Percentiles rank a stretch among this genome's conserved stretches.
phyloP scores from a whole-genome alignment of 148 eudicot genomes.

The Pouteria glomerata region DNA sequence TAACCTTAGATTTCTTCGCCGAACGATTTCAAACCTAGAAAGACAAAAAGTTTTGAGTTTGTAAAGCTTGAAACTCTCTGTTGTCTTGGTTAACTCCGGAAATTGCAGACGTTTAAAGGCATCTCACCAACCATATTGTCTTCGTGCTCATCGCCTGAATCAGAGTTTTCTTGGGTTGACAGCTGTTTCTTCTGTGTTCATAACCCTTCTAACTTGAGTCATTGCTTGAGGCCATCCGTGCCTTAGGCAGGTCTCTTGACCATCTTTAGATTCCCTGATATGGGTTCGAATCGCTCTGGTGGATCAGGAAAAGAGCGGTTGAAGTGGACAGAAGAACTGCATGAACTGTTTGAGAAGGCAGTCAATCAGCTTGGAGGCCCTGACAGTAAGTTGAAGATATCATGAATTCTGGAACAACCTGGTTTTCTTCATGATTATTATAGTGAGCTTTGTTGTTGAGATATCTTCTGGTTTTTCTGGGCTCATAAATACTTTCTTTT shows the following conservation, averaged over 20 bases:
- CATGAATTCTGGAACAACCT: neutral
- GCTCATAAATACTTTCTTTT: neutral
- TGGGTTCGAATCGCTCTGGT: constrained; percentile 29
- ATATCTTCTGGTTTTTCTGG: neutral
- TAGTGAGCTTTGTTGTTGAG: neutral
- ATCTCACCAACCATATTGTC: constrained; percentile 26
- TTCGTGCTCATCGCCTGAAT: constrained; percentile 27
- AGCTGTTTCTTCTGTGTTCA: constrained; percentile 9
- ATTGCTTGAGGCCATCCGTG: constrained; percentile 4
- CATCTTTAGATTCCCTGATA: constrained; percentile 13
- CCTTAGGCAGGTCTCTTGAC: constrained; percentile 9
- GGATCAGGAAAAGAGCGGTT: constrained; percentile 33
- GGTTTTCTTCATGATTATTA: neutral
- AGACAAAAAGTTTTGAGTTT: constrained; percentile 15
- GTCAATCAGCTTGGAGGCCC: constrained; percentile 51
- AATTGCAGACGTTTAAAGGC: constrained; percentile 21
- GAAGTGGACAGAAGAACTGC: constrained; percentile 42
- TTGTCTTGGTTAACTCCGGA: constrained; percentile 15
- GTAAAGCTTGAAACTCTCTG: constrained; percentile 20
- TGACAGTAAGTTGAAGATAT: constrained; percentile 28
- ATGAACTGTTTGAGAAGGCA: constrained; percentile 40
- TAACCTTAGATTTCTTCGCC: constrained; percentile 28
- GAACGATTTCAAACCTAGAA: constrained; percentile 21
- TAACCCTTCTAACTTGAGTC: neutral
- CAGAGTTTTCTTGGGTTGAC: constrained; percentile 3